phyloP scores from a whole-genome alignment of 108 stramenopile species.

The Pinguiococcus pyrenoidosus region DNA sequence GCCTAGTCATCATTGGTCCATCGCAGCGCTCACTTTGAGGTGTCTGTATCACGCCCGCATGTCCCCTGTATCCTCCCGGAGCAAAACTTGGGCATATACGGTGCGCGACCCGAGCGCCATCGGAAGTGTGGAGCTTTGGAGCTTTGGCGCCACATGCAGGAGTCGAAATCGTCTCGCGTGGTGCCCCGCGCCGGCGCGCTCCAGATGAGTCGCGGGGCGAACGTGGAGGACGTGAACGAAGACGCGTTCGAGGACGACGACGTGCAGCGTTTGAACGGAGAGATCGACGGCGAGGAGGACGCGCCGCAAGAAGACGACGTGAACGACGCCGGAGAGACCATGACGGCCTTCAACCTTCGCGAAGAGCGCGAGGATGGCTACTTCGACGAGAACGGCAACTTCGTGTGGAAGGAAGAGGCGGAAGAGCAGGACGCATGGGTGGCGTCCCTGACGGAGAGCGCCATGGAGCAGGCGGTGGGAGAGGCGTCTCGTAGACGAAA shows the following conservation, averaged over 20 bases:
- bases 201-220: neutral
- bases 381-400: constrained; percentile 36
- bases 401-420: constrained; percentile 29
- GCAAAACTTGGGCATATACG: too few relatives aligned
- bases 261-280: constrained; percentile 12
- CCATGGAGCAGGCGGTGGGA: constrained; percentile 29
- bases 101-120: too few relatives aligned
- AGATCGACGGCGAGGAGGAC: constrained; percentile 35
- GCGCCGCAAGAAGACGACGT: constrained; percentile 18
- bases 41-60: too few relatives aligned
- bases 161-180: too few relatives aligned
- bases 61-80: too few relatives aligned
- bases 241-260: constrained; percentile 22
- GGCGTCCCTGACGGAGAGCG: constrained; percentile 22
- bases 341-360: constrained; percentile 34
- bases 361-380: constrained; percentile 31
- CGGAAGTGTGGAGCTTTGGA: too few relatives aligned
- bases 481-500: constrained; percentile 7
- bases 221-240: constrained; percentile 13
- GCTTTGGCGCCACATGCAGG: too few relatives aligned
- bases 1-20: too few relatives aligned
- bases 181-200: neutral
- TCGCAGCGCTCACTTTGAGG: too few relatives aligned
- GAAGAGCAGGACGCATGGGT: constrained; percentile 26
- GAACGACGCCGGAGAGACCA: constrained; percentile 33